These are phyloP conservation scores for Coemansia sp. DNA, from an alignment of 192 early-diverging fungal species.

Conservation along the genomic window DNA sequence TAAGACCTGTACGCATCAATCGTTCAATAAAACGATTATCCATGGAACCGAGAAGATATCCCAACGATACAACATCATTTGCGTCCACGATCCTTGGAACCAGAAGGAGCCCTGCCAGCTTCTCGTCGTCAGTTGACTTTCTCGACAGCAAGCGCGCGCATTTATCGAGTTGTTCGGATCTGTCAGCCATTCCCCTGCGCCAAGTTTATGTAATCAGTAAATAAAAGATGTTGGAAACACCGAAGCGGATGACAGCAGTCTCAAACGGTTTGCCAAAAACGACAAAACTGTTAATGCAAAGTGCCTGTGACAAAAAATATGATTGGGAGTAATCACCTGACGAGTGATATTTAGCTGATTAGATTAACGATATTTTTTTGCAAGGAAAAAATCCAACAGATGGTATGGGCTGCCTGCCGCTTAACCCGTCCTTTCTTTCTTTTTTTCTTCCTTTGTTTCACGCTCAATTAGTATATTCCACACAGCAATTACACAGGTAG, in stretches of 20 bases:
- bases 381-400: no score
- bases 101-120: constrained; percentile 48
- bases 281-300: neutral
- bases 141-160: constrained; percentile 42
- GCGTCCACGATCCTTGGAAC: constrained; percentile 36
- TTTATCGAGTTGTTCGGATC: constrained; percentile 29
- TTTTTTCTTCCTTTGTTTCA: neutral
- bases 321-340: constrained; percentile 4
- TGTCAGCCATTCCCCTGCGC: neutral
- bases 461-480: neutral
- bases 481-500: neutral
- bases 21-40: constrained; percentile 43
- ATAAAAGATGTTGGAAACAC: neutral
- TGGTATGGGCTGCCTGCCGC: no score
- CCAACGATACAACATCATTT: constrained; percentile 26
- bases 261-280: neutral
- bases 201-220: neutral
- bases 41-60: constrained; percentile 33
- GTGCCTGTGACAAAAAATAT: neutral
- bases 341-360: neutral
- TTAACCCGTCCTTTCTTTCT: no score
- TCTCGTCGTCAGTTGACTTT: constrained; percentile 49
- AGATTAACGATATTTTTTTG: neutral
- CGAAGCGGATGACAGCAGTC: neutral
- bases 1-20: constrained; percentile 39